A percentile compares a stretch with the other conserved stretches of the same genome.
These are phyloP conservation scores for Globisporangium sylvaticum DNA, from an alignment of 352 stramenopile genomes.

Conservation along the genomic window DNA sequence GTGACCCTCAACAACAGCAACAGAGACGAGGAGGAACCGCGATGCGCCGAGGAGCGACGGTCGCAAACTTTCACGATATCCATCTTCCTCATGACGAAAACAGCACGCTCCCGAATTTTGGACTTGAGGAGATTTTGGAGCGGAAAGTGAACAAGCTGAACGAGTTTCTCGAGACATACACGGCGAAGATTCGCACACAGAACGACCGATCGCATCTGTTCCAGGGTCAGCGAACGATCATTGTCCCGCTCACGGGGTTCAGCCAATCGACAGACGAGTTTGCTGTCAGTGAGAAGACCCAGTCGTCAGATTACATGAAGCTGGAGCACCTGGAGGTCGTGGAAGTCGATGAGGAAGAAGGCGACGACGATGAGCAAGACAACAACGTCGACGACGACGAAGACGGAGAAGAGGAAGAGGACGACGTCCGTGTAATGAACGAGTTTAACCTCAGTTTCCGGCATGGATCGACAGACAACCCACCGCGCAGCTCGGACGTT, in stretches of 20 bases:
- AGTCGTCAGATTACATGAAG: slow-evolving; percentile 16
- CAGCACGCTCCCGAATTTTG: background rate
- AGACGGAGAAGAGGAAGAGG: background rate
- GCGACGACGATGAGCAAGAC: background rate
- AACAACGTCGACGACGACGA: background rate
- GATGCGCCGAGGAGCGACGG: background rate
- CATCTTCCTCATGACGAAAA: background rate
- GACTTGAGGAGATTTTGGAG: background rate
- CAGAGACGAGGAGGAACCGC: background rate
- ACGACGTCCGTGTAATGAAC: background rate
- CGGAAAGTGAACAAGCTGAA: slow-evolving; percentile 16
- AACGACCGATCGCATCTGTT: slow-evolving; percentile 30
- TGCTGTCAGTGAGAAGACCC: slow-evolving; percentile 9
- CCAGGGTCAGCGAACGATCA: slow-evolving; percentile 25
- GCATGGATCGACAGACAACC: background rate
- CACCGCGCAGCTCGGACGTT: slow-evolving; percentile 6
- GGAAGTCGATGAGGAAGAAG: background rate
- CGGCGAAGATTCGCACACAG: slow-evolving; percentile 21
- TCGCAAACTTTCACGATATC: background rate
- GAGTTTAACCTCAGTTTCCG: background rate
- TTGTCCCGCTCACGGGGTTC: slow-evolving; percentile 25
- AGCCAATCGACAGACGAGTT: slow-evolving; percentile 18
- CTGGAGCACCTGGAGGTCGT: slow-evolving; percentile 23
- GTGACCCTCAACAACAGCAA: background rate
- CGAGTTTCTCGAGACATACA: slow-evolving; percentile 32